Base-by-base conservation (phyloP, 1,284 basidiomycete species). In the Ganoderma sinense region DNA sequence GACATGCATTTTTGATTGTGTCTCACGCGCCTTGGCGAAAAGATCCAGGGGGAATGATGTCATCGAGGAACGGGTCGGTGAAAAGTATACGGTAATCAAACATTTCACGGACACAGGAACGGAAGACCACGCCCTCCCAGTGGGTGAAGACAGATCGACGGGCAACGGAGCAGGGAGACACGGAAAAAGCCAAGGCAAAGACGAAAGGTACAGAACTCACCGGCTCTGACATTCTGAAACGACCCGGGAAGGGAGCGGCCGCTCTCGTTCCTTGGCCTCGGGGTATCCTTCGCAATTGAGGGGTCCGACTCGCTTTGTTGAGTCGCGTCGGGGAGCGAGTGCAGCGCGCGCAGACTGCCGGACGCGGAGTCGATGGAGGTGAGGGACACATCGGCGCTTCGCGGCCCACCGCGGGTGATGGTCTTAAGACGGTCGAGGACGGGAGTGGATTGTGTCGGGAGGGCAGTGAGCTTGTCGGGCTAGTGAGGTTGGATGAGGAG, bases 241-340 rank as follows among this genome's bases (percentile, higher is more conserved):
- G 71, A 79, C 62, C 79, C 72, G 5, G 83, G 76, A 18, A 79
- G 69, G 6, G 83, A 79, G 29, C 73, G 78, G 53, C 81, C 81
- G 63, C 80, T 82, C 55, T 87, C 86, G n/a, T 85, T 81, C 51
- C 81, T 82, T 61, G 81, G 81, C 23, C 76, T 77, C 14, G 81
- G 77, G 20, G 78, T 79, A 20, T 77, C 80, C 53, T 74, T 75
- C 31, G 76, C 75, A 0, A 71, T 45, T 3, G 80, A 79, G 0
- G 76, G 75, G 1, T 84, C 83, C n/a, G 78, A 76, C 3, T 78
- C 75, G 65, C 73, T 78, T 14, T 61, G 74, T 43, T 73, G 75
- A 26, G 72, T 66, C 1, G 71, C 48, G 2, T 55, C 68, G 73
- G 53, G 70, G 64, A 74, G 65, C 67, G 58, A 66, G 67, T 67